Conservation (phyloP, 2,329 filamentous ascomycete genomes). For the Penicillium sp. region DNA sequence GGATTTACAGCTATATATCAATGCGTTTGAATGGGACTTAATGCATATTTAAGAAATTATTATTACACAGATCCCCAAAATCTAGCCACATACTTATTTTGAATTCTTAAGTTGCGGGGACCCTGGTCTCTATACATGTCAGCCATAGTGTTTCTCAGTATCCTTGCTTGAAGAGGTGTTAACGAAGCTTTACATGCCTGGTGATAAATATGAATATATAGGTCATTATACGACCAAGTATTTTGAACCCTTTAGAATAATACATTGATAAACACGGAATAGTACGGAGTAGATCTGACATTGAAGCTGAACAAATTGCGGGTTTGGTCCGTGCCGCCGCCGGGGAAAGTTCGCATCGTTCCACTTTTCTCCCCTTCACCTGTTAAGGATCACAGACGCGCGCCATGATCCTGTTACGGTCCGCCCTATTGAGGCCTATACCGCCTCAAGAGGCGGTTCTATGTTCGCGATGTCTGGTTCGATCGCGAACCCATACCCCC, state of each 20-base stretch:
- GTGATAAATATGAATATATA: too few species aligned
- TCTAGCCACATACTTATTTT: too few species aligned
- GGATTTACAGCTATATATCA: neutral
- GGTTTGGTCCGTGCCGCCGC: slow-evolving; percentile 29
- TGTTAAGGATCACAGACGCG: slow-evolving; percentile 8
- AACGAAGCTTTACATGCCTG: too few species aligned
- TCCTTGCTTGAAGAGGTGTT: too few species aligned
- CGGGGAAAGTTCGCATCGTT: slow-evolving; percentile 29
- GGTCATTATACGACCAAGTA: too few species aligned
- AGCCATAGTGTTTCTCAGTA: too few species aligned
- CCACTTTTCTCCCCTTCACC: slow-evolving; percentile 19
- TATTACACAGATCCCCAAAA: neutral
- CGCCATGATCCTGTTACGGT: slow-evolving; percentile 41
- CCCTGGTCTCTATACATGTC: too few species aligned
- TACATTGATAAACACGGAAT: neutral
- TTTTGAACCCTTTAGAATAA: neutral
- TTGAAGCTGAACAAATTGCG: slow-evolving; percentile 17
- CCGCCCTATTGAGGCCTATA: slow-evolving; percentile 35
- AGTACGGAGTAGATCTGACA: neutral
- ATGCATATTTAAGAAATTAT: neutral
- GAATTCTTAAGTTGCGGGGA: too few species aligned
- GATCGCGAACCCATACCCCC: slow-evolving; percentile 15
- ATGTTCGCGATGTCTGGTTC: slow-evolving; percentile 38
- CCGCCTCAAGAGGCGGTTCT: slow-evolving; percentile 31
- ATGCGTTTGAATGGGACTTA: neutral